Conservation (phyloP, 1,284 basidiomycete species). For the Trichosporon inkin region DNA sequence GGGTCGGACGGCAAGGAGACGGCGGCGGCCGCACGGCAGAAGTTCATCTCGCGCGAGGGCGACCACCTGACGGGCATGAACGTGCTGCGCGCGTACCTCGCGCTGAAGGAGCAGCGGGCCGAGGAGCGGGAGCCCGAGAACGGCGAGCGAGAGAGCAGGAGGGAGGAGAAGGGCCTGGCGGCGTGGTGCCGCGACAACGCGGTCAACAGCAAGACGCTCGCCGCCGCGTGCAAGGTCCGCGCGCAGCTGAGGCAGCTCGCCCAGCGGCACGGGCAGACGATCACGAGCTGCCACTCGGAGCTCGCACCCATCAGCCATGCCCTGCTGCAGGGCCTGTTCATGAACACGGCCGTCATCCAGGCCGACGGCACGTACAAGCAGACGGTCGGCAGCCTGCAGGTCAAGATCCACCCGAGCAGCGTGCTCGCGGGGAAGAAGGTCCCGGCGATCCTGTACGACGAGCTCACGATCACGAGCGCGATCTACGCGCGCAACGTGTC, state of each 20-base stretch:
- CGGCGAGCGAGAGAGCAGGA: constrained; percentile 21
- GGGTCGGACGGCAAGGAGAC: constrained; percentile 62
- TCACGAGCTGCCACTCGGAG: constrained; percentile 58
- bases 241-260: constrained; percentile 72
- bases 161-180: constrained; percentile 52
- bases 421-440: constrained; percentile 71
- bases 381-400: constrained; percentile 64
- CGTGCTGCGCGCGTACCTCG: constrained; percentile 68
- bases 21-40: constrained; percentile 63
- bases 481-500: constrained; percentile 85
- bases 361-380: constrained; percentile 80
- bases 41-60: constrained; percentile 77
- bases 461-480: constrained; percentile 79
- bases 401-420: constrained; percentile 87
- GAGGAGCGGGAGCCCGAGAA: constrained; percentile 10
- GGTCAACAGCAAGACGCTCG: constrained; percentile 77
- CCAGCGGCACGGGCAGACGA: constrained; percentile 60
- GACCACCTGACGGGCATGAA: constrained; percentile 89
- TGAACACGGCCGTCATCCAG: constrained; percentile 76
- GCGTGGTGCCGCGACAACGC: constrained; percentile 81
- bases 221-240: constrained; percentile 77
- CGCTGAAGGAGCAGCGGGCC: constrained; percentile 54
- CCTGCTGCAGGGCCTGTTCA: constrained; percentile 69
- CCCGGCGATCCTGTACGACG: constrained; percentile 81
- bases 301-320: constrained; percentile 62